A percentile compares a stretch with the other conserved stretches of the same genome.
Evolutionary conservation across 495 filamentous ascomycete species (phyloP).

Genomic region (Neurospora cerealis): DNA sequence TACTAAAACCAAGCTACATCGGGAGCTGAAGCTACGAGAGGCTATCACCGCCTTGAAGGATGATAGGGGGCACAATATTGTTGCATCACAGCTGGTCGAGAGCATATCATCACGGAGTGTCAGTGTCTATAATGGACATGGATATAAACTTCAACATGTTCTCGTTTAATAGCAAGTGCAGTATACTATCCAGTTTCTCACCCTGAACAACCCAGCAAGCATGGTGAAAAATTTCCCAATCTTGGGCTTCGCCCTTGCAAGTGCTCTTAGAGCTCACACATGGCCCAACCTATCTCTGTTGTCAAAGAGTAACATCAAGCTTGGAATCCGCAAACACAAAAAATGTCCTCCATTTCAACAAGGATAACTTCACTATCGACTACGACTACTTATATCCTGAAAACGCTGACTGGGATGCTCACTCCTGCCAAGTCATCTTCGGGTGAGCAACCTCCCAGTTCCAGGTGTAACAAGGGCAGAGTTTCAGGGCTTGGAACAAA

Average conservation of each 20-base stretch:
- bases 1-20: no score
- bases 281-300: background rate
- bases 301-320: background rate
- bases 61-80: background rate
- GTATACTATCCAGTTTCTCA: background rate
- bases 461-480: no score
- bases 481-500: no score
- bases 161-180: background rate
- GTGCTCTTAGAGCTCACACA: background rate
- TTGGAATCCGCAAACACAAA: background rate
- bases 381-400: constrained; percentile 29
- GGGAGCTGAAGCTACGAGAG: background rate
- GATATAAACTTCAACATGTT: background rate
- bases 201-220: background rate
- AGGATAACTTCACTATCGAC: constrained; percentile 20
- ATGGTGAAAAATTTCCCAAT: background rate
- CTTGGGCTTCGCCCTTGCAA: background rate
- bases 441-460: constrained; percentile 7
- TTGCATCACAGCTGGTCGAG: background rate
- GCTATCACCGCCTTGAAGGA: background rate
- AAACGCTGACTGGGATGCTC: constrained; percentile 26
- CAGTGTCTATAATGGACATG: background rate
- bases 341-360: constrained; percentile 7
- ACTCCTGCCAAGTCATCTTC: constrained; percentile 19
- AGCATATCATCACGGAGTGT: background rate